Conservation (phyloP, 768 basidiomycete genomes). For the Leccinum rimulosum region DNA sequence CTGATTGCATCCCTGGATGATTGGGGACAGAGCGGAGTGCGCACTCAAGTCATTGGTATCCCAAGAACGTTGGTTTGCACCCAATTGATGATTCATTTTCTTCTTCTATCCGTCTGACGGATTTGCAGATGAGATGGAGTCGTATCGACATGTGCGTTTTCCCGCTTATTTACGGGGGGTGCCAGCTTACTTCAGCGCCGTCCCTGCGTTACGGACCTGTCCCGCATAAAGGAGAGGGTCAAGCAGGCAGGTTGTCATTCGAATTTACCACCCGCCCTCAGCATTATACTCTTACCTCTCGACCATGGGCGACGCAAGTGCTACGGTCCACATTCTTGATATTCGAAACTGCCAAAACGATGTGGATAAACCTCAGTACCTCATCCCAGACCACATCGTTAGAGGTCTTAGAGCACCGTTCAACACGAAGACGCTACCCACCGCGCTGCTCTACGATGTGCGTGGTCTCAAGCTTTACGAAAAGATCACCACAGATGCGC, state of each 20-base stretch:
- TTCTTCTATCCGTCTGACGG: not conserved
- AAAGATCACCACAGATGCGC: slow-evolving; percentile 70
- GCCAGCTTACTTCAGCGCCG: slow-evolving; percentile 20
- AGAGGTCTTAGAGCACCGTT: slow-evolving; percentile 53
- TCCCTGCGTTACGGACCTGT: not conserved
- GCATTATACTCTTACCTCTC: not conserved
- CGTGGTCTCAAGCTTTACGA: slow-evolving; percentile 84
- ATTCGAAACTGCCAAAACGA: slow-evolving; percentile 16
- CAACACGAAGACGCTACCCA: slow-evolving; percentile 68
- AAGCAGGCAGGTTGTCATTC: not conserved
- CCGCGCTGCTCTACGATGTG: slow-evolving; percentile 84
- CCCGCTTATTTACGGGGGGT: not conserved
- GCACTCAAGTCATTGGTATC: not conserved
- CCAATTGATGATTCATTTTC: not conserved
- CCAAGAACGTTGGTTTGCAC: not conserved
- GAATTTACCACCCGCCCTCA: not conserved
- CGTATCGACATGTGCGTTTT: not conserved
- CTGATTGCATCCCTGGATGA: not conserved
- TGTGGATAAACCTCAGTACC: slow-evolving; percentile 13
- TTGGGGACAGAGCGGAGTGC: not conserved
- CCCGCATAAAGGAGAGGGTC: slow-evolving; percentile 6
- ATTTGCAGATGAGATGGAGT: not conserved
- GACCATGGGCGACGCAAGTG: slow-evolving; percentile 21
- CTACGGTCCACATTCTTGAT: slow-evolving; percentile 21
- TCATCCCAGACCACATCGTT: slow-evolving; percentile 47